Percentiles rank a stretch among this genome's conserved stretches.
Conservation (phyloP, 2,329 filamentous ascomycete species). For the Colletotrichum sp. region DNA sequence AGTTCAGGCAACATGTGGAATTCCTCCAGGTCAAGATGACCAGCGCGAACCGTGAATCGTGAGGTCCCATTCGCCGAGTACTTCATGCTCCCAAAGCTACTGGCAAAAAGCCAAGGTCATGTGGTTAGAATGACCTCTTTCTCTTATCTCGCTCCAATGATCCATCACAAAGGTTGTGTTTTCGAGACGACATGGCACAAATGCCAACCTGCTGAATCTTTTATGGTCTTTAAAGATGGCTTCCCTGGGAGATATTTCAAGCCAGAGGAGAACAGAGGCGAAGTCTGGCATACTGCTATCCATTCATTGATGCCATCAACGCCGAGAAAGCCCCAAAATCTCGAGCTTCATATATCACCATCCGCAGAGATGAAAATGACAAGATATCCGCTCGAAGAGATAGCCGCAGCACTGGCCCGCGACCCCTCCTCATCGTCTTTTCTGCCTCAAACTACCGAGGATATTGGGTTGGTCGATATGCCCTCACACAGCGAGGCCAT, state of each 20-base stretch:
- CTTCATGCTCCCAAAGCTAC: not conserved
- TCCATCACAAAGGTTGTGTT: not conserved
- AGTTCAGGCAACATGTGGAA: not conserved
- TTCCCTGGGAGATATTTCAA: not conserved
- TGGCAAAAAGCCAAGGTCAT: not conserved
- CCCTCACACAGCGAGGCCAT: not conserved
- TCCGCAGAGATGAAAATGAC: not conserved
- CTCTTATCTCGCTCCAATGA: not conserved
- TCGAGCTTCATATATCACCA: not conserved
- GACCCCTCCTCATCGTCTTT: not conserved
- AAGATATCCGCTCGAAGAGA: not conserved
- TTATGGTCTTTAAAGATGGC: not conserved
- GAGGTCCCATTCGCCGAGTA: not conserved
- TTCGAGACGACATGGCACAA: not conserved
- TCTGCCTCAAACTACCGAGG: not conserved
- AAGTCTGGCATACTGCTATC: not conserved
- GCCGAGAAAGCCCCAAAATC: not conserved
- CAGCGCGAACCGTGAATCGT: not conserved
- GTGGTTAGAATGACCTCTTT: not conserved
- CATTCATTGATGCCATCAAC: not conserved
- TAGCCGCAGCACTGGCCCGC: not conserved
- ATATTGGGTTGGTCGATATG: not conserved
- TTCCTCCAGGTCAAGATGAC: not conserved
- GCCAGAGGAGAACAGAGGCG: not conserved
- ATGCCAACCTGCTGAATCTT: not conserved